Conservation (phyloP, 345 rosid species). For the Isatis tinctoria region DNA sequence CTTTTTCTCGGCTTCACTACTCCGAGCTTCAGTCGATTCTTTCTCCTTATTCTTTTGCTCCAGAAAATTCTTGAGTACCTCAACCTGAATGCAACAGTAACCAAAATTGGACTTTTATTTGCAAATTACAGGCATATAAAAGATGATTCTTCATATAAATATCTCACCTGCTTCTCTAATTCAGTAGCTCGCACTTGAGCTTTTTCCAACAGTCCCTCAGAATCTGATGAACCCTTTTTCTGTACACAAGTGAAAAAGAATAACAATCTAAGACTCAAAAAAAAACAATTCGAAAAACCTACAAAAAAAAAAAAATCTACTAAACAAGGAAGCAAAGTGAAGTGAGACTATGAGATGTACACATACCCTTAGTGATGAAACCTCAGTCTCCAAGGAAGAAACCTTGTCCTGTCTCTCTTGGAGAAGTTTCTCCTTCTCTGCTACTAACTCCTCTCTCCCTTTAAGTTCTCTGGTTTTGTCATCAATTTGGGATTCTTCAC, state of each 20-base stretch:
- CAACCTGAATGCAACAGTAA: conserved; percentile 46
- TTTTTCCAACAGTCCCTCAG: conserved; percentile 56
- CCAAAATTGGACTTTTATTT: neutral
- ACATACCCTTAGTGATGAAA: conserved; percentile 64
- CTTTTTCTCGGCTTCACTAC: conserved; percentile 56
- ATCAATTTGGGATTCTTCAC: conserved; percentile 58
- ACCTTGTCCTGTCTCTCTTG: conserved; percentile 52
- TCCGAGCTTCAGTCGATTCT: conserved; percentile 46
- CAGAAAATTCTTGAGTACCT: conserved; percentile 46
- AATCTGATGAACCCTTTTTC: conserved; percentile 58
- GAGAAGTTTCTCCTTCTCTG: conserved; percentile 57
- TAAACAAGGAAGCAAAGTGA: neutral
- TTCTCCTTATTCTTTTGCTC: conserved; percentile 54
- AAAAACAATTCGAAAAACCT: neutral
- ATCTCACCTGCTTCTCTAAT: conserved; percentile 68
- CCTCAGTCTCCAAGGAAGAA: conserved; percentile 54
- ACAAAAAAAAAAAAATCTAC: neutral
- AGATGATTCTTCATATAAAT: neutral
- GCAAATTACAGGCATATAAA: neutral
- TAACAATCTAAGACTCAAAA: neutral
- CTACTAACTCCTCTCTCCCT: conserved; percentile 48
- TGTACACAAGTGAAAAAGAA: conserved; percentile 7
- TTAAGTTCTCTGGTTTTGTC: conserved; percentile 55
- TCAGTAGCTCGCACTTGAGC: conserved; percentile 67
- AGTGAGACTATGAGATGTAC: neutral